Evolutionary conservation across 202 grass and related monocot genomes (phyloP).

Genomic region (Panicum hallii): DNA sequence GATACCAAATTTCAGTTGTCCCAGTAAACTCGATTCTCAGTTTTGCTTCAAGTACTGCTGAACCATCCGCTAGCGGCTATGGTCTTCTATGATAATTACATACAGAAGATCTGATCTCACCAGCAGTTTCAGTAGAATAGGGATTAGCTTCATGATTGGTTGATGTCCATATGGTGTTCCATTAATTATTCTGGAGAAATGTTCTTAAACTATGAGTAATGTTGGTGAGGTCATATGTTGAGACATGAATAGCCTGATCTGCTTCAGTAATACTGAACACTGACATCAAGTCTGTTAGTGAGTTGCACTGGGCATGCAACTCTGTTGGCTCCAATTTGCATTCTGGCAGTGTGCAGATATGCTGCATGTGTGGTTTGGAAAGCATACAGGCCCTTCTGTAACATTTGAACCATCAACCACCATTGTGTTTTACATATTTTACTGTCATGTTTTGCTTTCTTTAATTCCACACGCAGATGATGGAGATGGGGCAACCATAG

Average conservation of each 20-base stretch:
- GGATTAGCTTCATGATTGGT: slow-evolving; percentile 8
- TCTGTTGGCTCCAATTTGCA: slow-evolving; percentile 13
- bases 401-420: neutral
- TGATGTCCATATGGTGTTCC: neutral
- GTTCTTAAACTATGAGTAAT: slow-evolving; percentile 1
- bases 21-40: slow-evolving; percentile 6
- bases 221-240: slow-evolving; percentile 4
- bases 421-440: slow-evolving; percentile 20
- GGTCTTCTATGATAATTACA: neutral
- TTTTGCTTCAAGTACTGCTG: slow-evolving; percentile 20
- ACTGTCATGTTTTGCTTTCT: slow-evolving; percentile 37
- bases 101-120: neutral
- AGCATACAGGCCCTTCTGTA: neutral
- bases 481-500: slow-evolving; percentile 44
- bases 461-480: slow-evolving; percentile 40
- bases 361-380: neutral
- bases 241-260: slow-evolving; percentile 11
- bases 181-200: slow-evolving; percentile 12
- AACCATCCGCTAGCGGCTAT: slow-evolving; percentile 10
- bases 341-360: neutral
- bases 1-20: slow-evolving; percentile 3
- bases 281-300: neutral
- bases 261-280: slow-evolving; percentile 32
- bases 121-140: neutral
- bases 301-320: slow-evolving; percentile 5